Evolutionary conservation across 208 protist species (phyloP).

Genomic region (Crithidia expoeki): DNA sequence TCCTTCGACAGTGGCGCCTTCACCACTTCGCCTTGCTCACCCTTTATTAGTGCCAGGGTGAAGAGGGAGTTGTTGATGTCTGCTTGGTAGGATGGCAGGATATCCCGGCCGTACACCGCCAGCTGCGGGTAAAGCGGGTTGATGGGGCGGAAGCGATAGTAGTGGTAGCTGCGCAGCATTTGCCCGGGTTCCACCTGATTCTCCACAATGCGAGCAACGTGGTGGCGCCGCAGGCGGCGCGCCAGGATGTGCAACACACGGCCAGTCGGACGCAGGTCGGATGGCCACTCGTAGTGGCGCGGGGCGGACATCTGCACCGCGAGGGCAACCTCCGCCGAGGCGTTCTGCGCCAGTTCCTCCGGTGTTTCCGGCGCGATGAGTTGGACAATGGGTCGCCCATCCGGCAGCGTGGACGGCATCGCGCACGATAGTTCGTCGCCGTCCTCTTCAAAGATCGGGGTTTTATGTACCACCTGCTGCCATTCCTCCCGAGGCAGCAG

Average conservation of each 20-base stretch:
- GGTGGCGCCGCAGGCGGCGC: constrained; percentile 40
- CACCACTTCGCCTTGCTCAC: constrained; percentile 13
- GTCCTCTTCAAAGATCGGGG: background rate
- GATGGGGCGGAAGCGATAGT: constrained; percentile 72
- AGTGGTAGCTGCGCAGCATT: constrained; percentile 41
- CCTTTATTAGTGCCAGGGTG: constrained; percentile 39
- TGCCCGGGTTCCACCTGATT: constrained; percentile 41
- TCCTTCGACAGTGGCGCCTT: constrained; percentile 21
- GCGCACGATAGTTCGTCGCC: constrained; percentile 10
- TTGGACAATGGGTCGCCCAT: constrained; percentile 54
- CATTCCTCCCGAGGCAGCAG: constrained; percentile 35
- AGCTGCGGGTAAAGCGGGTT: constrained; percentile 67
- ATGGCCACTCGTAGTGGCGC: constrained; percentile 33
- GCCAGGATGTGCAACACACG: constrained; percentile 53
- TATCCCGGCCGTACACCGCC: constrained; percentile 62
- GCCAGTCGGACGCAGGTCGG: constrained; percentile 34
- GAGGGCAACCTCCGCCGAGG: constrained; percentile 36
- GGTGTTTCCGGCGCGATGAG: constrained; percentile 31
- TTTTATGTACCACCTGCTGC: background rate
- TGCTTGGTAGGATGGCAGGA: constrained; percentile 42
- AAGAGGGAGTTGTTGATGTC: constrained; percentile 50
- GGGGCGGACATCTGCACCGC: constrained; percentile 36
- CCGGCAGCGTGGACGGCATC: constrained; percentile 47
- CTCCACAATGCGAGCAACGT: constrained; percentile 48
- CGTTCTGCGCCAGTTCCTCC: background rate